Evolutionary conservation across 176 grass and related monocot genomes (phyloP).

Genomic region (Tuctoria greenei): DNA sequence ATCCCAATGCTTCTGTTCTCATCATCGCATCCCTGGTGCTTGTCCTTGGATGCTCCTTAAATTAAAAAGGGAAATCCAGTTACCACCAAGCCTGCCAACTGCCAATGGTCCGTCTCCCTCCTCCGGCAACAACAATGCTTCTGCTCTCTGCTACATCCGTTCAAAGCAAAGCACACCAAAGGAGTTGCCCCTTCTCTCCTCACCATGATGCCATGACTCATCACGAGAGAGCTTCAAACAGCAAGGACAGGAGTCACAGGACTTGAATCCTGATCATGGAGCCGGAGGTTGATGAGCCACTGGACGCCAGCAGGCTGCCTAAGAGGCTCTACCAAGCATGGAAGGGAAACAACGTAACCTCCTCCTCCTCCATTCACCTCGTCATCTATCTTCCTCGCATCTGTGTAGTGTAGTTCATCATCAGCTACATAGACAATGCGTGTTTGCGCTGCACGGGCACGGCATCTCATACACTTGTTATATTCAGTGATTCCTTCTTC

Average conservation of each 20-base stretch:
- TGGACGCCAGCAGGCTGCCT: conserved; percentile 24
- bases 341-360: conserved; percentile 67
- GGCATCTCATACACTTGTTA: neutral
- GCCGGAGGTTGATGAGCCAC: neutral
- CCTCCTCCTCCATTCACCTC: neutral
- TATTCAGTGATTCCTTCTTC: neutral
- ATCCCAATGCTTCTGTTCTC: neutral
- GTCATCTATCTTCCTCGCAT: neutral
- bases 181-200: neutral
- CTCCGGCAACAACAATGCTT: conserved; percentile 30
- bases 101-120: neutral
- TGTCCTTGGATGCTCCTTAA: conserved; percentile 23
- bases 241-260: neutral
- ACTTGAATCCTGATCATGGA: conserved; percentile 15
- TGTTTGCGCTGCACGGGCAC: neutral
- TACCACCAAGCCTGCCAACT: neutral
- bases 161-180: conserved; percentile 1
- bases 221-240: neutral
- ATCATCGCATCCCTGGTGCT: neutral
- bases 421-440: neutral
- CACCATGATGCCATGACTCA: neutral
- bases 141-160: neutral
- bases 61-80: conserved; percentile 9
- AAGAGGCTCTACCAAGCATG: conserved; percentile 58
- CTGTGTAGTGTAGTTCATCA: neutral